Base-by-base conservation (phyloP, 2,329 filamentous ascomycete genomes). In the Aspergillus costaricaensis region DNA sequence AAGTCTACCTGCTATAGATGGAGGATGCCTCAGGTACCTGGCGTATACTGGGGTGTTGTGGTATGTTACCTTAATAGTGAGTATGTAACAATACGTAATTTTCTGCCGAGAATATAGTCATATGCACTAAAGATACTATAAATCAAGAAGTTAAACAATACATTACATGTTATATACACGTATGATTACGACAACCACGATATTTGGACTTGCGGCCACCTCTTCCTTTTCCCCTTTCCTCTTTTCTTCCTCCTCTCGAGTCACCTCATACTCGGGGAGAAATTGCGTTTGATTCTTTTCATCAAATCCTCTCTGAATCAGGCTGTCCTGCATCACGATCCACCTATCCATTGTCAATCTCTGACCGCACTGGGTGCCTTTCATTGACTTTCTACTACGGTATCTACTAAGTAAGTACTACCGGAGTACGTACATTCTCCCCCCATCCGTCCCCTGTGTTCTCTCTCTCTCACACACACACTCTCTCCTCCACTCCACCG, bases 401-500 rank as follows among this genome's bases (percentile, higher is more conserved):
- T 44, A 21, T 12, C 17, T 19, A 43, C 39, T 17, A 43, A 36
- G 32, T 14, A 14, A 36, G 32, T 30, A 30, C 15, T 50, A 50
- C n/a, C 27, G 23, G 23, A 10, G 47, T 50, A 49, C 44, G 47
- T 50, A 49, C 44, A 25, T 25, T 49, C 44, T 19, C n/a, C 17
- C 39, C 39, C 21, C 41, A 25, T 21, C 19, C 27, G 27, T 19
- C 23, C 43, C 41, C 10, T 52, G 38, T 27, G 47, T 30, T 27
- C 7, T 27, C 55, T 19, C 15, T 51, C 52, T 25, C 44, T 47
- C 57, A 14, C 55, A 25, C 25, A 25, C 25, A 25, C 25, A 2
- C 25, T 27, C 25, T 43, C 19, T 52, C 51, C 19, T 56, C 43
- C 48, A 51, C 55, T 44, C 50, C 53, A 64, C 58, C 59, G 57